Percentiles rank a stretch among this genome's conserved stretches.
phyloP scores from a whole-genome alignment of 2,329 filamentous ascomycete species.

The Sporothrix euskadiensis region DNA sequence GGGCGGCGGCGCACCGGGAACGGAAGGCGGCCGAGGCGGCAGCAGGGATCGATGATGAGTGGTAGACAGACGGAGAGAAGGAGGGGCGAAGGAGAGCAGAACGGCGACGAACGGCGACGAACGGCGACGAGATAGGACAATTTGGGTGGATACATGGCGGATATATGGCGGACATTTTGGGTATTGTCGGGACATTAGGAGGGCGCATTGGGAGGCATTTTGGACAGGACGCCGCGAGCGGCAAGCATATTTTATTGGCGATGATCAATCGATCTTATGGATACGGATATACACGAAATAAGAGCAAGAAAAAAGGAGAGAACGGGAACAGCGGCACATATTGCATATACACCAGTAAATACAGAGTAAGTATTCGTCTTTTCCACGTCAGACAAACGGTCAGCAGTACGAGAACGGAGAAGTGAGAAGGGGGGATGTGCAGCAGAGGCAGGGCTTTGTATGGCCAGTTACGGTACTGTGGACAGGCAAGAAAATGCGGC shows the following conservation, averaged over 20 bases:
- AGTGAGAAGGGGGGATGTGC: not conserved
- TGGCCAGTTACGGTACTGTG: not conserved
- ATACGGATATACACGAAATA: slow-evolving; percentile 5
- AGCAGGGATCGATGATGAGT: slow-evolving; percentile 31
- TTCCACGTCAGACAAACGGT: not conserved
- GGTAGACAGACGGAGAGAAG: slow-evolving; percentile 18
- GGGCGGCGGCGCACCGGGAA: slow-evolving; percentile 52
- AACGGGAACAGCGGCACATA: not conserved
- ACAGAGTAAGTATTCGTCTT: not conserved
- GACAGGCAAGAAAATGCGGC: not conserved
- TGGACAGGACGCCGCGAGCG: not conserved
- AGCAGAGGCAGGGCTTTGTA: not conserved
- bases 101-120: not conserved
- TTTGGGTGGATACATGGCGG: not conserved
- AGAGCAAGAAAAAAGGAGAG: not conserved
- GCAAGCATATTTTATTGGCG: not conserved
- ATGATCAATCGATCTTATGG: not conserved
- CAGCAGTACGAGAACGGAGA: not conserved
- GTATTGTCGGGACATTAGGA: not conserved
- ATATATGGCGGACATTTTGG: not conserved
- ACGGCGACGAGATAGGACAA: not conserved
- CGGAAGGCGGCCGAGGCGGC: slow-evolving; percentile 32
- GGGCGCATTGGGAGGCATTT: not conserved
- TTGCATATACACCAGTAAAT: not conserved
- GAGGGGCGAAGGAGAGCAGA: not conserved